Base-by-base conservation (phyloP, 345 rosid species). In the Pugionium dolabratum region DNA sequence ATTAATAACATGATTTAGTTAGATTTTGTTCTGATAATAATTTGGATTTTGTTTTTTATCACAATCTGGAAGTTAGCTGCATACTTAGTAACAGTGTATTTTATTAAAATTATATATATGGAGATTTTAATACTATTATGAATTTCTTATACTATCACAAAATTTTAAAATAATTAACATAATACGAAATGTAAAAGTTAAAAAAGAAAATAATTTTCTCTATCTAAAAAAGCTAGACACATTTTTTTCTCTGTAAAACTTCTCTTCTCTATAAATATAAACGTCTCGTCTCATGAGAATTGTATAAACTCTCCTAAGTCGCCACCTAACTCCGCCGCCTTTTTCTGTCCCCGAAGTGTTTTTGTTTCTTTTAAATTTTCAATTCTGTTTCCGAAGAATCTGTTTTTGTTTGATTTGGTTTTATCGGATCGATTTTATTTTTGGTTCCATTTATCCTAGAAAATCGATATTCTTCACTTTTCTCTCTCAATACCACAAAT, bases 271-370 rank as follows among this genome's bases (percentile, higher is more conserved):
- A 45, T 54, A 28, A 37, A 28, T 35, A 40, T 2, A 35, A 56
- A 37, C 27, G 33, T 47, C 56, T 37, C 6, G 10, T 2, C 39
- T 47, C 30, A 46, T 66, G 35, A 50, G 0, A 36, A 54, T 52
- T 35, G 65, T 69, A 37, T 64, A 9, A 31, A 53, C 46, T 9
- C 36, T 41, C 47, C 27, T 27, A 1, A 8, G 41, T 52, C 56
- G 51, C 46, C 54, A 71, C 77, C 82, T 79, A 74, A 82, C 52
- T 50, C 53, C 59, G 51, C 53, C 54, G 31, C 61, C 11, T 45
- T 3, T 1, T 59, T 37, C 54, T 69, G 74, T 61, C 79, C 35
- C n/a, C 26, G 10, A 2, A 42, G 43, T 9, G 2, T 9, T 39
- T 18, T 37, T 28, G 44, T 45, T 6, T 2, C 0, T 18, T 45